Evolutionary conservation across 1,284 basidiomycete species (phyloP).

Genomic region (Sanghuangporus baumii): DNA sequence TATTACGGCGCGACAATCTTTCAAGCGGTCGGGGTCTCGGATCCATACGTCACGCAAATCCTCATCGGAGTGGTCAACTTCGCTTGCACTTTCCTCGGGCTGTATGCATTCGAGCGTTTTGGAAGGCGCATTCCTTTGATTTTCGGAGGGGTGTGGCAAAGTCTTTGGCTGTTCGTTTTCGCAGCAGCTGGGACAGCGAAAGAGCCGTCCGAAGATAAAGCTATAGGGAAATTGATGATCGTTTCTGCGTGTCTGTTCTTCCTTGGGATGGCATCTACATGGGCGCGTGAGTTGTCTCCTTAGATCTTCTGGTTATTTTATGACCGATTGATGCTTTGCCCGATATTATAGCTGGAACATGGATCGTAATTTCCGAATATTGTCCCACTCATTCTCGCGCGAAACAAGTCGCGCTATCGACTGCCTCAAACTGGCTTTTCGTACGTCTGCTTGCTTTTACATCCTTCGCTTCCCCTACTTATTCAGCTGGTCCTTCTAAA

Average conservation of each 20-base stretch:
- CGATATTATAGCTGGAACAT: constrained; percentile 42
- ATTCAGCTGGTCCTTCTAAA: background rate
- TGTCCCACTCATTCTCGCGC: constrained; percentile 73
- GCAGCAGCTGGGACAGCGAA: constrained; percentile 68
- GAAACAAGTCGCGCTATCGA: constrained; percentile 73
- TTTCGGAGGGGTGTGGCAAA: constrained; percentile 68
- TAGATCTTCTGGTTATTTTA: background rate
- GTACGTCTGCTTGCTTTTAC: constrained; percentile 6
- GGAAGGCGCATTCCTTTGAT: constrained; percentile 61
- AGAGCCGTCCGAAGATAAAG: constrained; percentile 42
- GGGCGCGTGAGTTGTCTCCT: constrained; percentile 43
- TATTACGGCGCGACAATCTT: constrained; percentile 73
- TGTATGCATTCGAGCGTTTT: constrained; percentile 10
- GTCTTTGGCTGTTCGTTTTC: constrained; percentile 75
- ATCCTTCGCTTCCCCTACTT: background rate
- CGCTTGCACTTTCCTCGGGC: constrained; percentile 49
- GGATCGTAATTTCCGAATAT: constrained; percentile 75
- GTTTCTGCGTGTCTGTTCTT: constrained; percentile 78
- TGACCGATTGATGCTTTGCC: background rate
- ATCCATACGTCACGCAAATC: constrained; percentile 68
- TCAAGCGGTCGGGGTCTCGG: constrained; percentile 57
- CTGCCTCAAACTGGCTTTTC: constrained; percentile 62
- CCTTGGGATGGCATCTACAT: constrained; percentile 71
- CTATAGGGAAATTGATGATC: constrained; percentile 66
- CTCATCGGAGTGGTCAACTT: constrained; percentile 71